Percentiles rank a stretch among this genome's conserved stretches.
These are phyloP conservation scores for Colletotrichum karsti DNA, from an alignment of 2,329 filamentous ascomycete species.

Conservation along the genomic window DNA sequence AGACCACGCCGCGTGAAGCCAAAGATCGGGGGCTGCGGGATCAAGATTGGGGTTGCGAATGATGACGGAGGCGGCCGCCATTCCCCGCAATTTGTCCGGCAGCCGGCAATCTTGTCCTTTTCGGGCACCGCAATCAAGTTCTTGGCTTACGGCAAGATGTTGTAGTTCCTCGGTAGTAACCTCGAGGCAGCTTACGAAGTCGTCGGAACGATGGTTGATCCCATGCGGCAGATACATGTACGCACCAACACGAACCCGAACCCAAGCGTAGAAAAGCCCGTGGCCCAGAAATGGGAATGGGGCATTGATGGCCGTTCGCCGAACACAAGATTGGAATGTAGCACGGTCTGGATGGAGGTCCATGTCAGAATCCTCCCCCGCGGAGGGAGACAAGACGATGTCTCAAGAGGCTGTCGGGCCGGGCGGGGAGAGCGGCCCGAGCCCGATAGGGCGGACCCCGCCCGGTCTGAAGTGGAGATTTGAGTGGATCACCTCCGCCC, in stretches of 20 bases:
- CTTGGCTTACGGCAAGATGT: neutral
- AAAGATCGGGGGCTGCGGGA: neutral
- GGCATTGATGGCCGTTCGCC: slow-evolving; percentile 9
- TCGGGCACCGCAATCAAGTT: neutral
- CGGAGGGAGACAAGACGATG: neutral
- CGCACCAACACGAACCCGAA: neutral
- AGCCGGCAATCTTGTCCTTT: neutral
- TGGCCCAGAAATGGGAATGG: neutral
- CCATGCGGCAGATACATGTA: neutral
- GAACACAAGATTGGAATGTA: neutral
- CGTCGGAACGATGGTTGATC: neutral
- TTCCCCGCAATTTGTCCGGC: neutral
- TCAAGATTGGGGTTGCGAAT: neutral
- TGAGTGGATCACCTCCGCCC: neutral
- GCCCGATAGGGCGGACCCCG: slow-evolving; percentile 18
- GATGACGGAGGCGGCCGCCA: slow-evolving; percentile 6
- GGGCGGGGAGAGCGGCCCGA: slow-evolving; percentile 27
- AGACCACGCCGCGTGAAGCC: neutral
- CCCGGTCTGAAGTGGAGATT: slow-evolving; percentile 13
- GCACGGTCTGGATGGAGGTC: neutral
- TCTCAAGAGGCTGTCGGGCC: slow-evolving; percentile 27
- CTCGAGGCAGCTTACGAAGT: neutral
- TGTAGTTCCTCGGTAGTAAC: neutral
- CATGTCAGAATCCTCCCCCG: neutral
- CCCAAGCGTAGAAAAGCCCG: neutral